phyloP scores from a whole-genome alignment of 2,329 filamentous ascomycete genomes.

The Fusarium sp. region DNA sequence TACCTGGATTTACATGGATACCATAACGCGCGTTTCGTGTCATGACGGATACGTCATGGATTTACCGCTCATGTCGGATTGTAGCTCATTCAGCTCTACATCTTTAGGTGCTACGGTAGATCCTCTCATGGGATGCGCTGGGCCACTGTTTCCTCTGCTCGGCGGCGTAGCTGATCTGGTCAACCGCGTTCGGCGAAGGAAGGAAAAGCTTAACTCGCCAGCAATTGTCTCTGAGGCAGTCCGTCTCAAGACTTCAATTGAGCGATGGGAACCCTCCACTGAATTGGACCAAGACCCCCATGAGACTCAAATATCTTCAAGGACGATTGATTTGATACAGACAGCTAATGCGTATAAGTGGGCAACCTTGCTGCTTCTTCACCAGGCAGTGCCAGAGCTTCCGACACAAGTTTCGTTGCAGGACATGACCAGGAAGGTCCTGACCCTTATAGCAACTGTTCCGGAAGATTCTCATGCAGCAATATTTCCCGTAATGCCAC shows the following conservation, averaged over 20 bases:
- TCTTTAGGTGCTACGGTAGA: neutral
- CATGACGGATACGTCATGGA: neutral
- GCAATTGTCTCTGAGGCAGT: neutral
- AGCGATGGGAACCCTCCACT: neutral
- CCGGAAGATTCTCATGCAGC: neutral
- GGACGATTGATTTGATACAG: neutral
- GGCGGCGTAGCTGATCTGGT: neutral
- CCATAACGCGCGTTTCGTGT: neutral
- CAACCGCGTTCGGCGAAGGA: neutral
- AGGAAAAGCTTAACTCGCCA: neutral
- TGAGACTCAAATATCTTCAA: neutral
- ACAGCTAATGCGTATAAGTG: neutral
- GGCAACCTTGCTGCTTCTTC: neutral
- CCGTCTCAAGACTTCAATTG: neutral
- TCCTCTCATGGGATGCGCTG: neutral
- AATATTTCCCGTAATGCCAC: neutral
- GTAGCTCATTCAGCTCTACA: neutral
- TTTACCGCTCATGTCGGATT: neutral
- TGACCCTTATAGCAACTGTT: neutral
- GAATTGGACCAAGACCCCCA: neutral
- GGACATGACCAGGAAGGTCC: neutral
- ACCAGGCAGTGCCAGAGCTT: neutral
- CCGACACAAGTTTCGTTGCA: neutral
- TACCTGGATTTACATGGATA: neutral
- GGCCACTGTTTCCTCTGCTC: neutral